Percentiles rank a stretch among this genome's conserved stretches.
These are phyloP conservation scores for Iris macrosiphon DNA, from an alignment of 106 monocot genomes.

Conservation along the genomic window DNA sequence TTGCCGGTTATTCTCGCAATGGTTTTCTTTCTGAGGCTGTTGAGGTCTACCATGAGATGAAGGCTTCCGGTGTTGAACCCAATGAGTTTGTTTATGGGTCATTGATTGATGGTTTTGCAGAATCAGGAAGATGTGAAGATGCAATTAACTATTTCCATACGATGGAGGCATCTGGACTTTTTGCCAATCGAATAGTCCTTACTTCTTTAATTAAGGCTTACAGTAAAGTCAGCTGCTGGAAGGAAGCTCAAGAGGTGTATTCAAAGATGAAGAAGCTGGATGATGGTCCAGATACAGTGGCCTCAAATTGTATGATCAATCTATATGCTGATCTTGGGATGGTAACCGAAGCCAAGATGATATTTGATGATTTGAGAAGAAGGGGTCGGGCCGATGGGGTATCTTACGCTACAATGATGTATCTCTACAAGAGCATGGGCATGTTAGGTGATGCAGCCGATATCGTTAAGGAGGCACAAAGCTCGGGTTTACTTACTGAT, in stretches of 20 bases:
- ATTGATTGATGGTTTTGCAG: constrained; percentile 63
- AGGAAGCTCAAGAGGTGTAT: constrained; percentile 71
- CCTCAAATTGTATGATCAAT: constrained; percentile 75
- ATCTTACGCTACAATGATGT: constrained; percentile 74
- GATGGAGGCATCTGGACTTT: constrained; percentile 57
- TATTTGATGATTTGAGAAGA: constrained; percentile 45
- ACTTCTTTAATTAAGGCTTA: constrained; percentile 88
- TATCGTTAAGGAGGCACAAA: constrained; percentile 46
- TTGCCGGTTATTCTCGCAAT: constrained; percentile 32
- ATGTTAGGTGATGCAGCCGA: constrained; percentile 51
- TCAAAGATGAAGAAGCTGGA: constrained; percentile 38
- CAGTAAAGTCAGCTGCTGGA: constrained; percentile 50
- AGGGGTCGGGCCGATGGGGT: constrained; percentile 48
- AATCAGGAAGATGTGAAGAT: constrained; percentile 34
- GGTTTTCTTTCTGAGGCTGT: constrained; percentile 32
- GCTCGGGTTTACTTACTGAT: constrained; percentile 41
- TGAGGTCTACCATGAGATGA: constrained; percentile 53
- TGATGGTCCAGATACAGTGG: constrained; percentile 60
- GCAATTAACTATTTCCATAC: constrained; percentile 36
- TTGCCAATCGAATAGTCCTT: constrained; percentile 45
- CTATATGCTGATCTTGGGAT: constrained; percentile 70
- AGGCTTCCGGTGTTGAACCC: constrained; percentile 31
- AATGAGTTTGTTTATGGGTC: constrained; percentile 75
- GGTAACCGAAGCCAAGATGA: constrained; percentile 50
- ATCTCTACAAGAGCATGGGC: constrained; percentile 84